Evolutionary conservation across 352 stramenopile genomes (phyloP).

Genomic region (Aphanomyces stellatus): DNA sequence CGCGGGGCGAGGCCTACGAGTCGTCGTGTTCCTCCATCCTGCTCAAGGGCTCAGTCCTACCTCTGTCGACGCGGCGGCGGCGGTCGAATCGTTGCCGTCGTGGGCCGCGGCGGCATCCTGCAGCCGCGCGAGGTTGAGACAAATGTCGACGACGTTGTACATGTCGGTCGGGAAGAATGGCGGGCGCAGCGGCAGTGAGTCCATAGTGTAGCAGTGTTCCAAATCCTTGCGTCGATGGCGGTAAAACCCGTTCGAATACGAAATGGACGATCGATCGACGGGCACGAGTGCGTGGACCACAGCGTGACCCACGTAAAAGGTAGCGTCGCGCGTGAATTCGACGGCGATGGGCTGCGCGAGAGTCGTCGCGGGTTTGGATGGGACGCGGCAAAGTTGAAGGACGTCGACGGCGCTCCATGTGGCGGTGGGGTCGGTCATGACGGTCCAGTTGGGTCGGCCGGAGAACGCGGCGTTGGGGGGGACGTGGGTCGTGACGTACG

Average conservation of each 20-base stretch:
- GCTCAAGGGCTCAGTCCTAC: too few relatives aligned
- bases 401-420: neutral
- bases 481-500: neutral
- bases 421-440: neutral
- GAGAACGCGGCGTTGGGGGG: neutral
- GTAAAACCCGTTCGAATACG: neutral
- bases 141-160: conserved; percentile 3
- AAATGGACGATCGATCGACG: neutral
- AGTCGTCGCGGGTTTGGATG: neutral
- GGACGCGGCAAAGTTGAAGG: neutral
- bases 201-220: conserved; percentile 8
- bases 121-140: neutral
- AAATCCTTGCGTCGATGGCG: neutral
- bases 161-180: neutral
- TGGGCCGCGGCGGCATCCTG: too few relatives aligned
- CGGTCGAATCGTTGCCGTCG: too few relatives aligned
- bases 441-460: neutral
- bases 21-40: too few relatives aligned
- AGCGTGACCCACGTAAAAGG: neutral
- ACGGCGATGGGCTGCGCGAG: neutral
- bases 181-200: neutral
- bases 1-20: too few relatives aligned
- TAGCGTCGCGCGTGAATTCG: neutral
- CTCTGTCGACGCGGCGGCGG: too few relatives aligned
- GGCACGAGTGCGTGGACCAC: neutral